Evolutionary conservation across 768 basidiomycete genomes (phyloP).

Genomic region (Trametes cinnabarina): DNA sequence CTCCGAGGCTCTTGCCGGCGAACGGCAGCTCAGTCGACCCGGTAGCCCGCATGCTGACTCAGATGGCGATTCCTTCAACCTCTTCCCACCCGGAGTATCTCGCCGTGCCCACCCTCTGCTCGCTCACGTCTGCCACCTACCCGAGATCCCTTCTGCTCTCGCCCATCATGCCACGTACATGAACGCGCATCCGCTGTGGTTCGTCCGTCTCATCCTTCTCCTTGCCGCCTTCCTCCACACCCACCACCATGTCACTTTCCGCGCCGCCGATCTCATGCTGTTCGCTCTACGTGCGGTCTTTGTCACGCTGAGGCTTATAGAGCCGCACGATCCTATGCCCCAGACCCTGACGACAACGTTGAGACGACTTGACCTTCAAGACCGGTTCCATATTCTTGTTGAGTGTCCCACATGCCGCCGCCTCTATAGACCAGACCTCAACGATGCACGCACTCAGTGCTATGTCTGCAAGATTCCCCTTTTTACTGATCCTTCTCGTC

Average conservation of each 20-base stretch:
- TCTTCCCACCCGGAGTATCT: neutral
- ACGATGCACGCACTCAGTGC: neutral
- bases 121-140: neutral
- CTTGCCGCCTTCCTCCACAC: constrained; percentile 2
- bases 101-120: neutral
- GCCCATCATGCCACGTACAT: neutral
- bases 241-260: constrained; percentile 1
- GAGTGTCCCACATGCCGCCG: constrained; percentile 1
- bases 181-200: neutral
- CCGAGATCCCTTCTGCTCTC: neutral
- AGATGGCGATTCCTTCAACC: neutral
- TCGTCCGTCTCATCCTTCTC: neutral
- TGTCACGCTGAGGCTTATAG: neutral
- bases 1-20: neutral
- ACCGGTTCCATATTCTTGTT: neutral
- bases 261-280: neutral
- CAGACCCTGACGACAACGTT: neutral
- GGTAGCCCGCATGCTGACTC: neutral
- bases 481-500: neutral
- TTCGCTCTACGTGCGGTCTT: neutral
- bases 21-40: too few species aligned
- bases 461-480: neutral
- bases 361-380: neutral
- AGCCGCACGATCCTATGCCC: neutral
- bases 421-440: neutral